Base-by-base conservation (phyloP, 108 stramenopile species). In the Pseudonitzschia delicatissima region DNA sequence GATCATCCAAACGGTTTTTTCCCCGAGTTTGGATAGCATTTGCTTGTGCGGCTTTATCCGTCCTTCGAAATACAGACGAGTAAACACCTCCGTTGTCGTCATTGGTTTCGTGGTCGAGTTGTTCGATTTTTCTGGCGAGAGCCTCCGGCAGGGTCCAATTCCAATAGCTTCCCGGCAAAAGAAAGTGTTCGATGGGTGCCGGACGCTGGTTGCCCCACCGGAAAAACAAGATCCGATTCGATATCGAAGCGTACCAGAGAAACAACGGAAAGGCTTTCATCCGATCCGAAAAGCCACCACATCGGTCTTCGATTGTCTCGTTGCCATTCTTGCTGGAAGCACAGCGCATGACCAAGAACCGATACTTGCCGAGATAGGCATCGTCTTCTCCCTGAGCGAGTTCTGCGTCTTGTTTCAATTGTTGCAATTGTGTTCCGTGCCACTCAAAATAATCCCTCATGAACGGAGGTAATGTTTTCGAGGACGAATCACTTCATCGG, bases 201-300 rank as follows among this genome's bases (percentile, higher is more conserved):
- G 84, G 84, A 39, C 77, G 55, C 0, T 68, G 39, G 6, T 23
- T 26, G 11, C 31, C 62, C 81, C 81, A 82, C 20, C 76, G 63
- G 13, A 82, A 40, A 26, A 82, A 74, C 23, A 83, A 31, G 12
- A 83, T 50, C 44, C 78, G 74, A 17, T 71, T 66, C 20, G 74
- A 66, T 26, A 64, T 64, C 35, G 64, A 60, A 11, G 78, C 82
- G 13, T 73, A 18, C 7, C 55, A 59, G 9, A 83, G 36, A 47
- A 69, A 76, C 8, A 79, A 52, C 35, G 82, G 78, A 37, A 83
- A 26, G 5, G 74, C 20, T 37, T 72, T 79, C 27, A 83, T 63
- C 7, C 82, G 82, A 63, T 83, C 82, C 8, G 81, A 55, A 4
- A 73, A 72, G 8, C 81, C 81, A n/a, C 81, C 81, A 21, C 81